A percentile compares a stretch with the other conserved stretches of the same genome.
These are phyloP conservation scores for Polyporus arcularius DNA, from an alignment of 768 basidiomycete species.

Conservation along the genomic window DNA sequence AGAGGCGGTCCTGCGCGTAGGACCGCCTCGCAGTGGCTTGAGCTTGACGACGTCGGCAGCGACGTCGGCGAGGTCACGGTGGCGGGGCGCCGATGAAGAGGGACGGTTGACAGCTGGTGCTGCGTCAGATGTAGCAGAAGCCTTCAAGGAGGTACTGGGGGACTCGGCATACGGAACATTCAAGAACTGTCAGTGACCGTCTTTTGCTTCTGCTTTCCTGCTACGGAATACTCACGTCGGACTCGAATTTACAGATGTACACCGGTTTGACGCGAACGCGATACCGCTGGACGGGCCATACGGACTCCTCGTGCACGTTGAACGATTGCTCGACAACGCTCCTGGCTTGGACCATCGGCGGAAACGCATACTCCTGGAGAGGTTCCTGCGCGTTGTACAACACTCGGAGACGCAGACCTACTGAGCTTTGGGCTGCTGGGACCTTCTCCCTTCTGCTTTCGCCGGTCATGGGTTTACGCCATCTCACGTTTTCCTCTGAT, in stretches of 20 bases:
- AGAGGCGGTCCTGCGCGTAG: constrained; percentile 52
- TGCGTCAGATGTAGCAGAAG: constrained; percentile 38
- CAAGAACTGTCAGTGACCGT: constrained; percentile 61
- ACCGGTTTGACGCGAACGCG: constrained; percentile 70
- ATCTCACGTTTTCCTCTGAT: not conserved
- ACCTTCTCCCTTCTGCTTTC: not conserved
- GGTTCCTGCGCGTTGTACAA: constrained; percentile 59
- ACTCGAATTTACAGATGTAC: constrained; percentile 51
- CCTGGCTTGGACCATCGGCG: constrained; percentile 51
- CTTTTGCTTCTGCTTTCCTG: not conserved
- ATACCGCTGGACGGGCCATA: constrained; percentile 76
- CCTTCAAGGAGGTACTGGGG: constrained; percentile 37
- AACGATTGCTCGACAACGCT: constrained; percentile 53
- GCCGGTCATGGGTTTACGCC: constrained; percentile 4
- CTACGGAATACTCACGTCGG: not conserved
- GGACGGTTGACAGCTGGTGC: constrained; percentile 30
- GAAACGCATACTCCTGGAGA: constrained; percentile 52
- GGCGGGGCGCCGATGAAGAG: constrained; percentile 30
- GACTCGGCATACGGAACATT: constrained; percentile 42
- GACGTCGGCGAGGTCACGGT: constrained; percentile 20
- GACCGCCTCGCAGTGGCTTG: constrained; percentile 8
- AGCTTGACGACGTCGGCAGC: constrained; percentile 12
- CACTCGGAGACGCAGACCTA: constrained; percentile 20
- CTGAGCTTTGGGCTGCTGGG: constrained; percentile 6
- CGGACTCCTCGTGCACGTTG: constrained; percentile 67